These are phyloP conservation scores for Fusarium globosum DNA, from an alignment of 2,329 filamentous ascomycete genomes.

Conservation along the genomic window DNA sequence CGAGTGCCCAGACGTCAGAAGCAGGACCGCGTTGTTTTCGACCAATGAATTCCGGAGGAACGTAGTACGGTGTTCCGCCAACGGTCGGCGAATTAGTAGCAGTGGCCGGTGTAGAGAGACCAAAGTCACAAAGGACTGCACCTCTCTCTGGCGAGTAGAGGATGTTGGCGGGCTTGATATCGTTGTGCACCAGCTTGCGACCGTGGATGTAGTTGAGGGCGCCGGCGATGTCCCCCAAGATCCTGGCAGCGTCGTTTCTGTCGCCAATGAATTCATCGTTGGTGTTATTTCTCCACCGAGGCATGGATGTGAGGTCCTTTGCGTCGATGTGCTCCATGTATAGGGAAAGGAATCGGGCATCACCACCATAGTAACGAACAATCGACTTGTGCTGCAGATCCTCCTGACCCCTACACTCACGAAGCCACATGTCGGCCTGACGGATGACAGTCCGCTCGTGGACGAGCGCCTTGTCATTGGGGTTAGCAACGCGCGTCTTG, in stretches of 20 bases:
- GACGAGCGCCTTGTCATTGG: constrained; percentile 59
- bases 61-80: constrained; percentile 71
- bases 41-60: constrained; percentile 70
- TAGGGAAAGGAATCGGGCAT: constrained; percentile 68
- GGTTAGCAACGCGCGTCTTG: constrained; percentile 60
- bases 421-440: constrained; percentile 69
- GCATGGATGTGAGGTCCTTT: constrained; percentile 61
- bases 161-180: constrained; percentile 72
- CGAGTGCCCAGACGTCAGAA: constrained; percentile 70
- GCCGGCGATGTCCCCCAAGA: constrained; percentile 64
- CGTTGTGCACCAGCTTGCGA: constrained; percentile 67
- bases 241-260: constrained; percentile 61
- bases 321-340: constrained; percentile 72
- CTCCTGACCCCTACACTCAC: constrained; percentile 67
- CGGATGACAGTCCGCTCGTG: constrained; percentile 67
- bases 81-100: constrained; percentile 58
- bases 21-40: constrained; percentile 63
- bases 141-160: constrained; percentile 68
- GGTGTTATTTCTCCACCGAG: constrained; percentile 60
- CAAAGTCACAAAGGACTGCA: constrained; percentile 70
- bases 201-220: constrained; percentile 68
- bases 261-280: constrained; percentile 63
- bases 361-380: constrained; percentile 67
- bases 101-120: constrained; percentile 61
- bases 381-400: constrained; percentile 67